phyloP scores from a whole-genome alignment of 306 rosid genomes.

The Arachis hypogaea region DNA sequence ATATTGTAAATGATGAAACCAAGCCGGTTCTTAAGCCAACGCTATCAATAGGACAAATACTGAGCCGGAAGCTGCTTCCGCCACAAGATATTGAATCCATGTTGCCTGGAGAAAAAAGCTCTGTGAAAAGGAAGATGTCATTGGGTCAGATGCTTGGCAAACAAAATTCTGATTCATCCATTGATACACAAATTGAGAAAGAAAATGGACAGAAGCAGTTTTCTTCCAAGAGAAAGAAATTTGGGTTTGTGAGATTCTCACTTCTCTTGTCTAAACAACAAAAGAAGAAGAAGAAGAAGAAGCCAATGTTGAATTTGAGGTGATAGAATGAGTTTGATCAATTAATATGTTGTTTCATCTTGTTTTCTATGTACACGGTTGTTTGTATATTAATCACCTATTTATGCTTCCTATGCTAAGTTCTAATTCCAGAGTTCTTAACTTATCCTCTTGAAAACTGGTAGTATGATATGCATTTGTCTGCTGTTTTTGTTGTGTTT shows the following conservation, averaged over 20 bases:
- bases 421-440: neutral
- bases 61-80: constrained; percentile 72
- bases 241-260: constrained; percentile 71
- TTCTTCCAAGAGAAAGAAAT: constrained; percentile 79
- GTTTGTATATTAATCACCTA: constrained; percentile 15
- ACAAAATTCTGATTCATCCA: constrained; percentile 48
- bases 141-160: constrained; percentile 88
- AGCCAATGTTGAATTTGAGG: constrained; percentile 61
- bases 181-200: constrained; percentile 48
- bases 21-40: constrained; percentile 69
- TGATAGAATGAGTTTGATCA: constrained; percentile 35
- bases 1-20: constrained; percentile 52
- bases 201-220: constrained; percentile 55
- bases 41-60: constrained; percentile 82
- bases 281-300: constrained; percentile 69
- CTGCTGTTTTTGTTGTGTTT: too few species aligned
- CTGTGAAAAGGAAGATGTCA: constrained; percentile 62
- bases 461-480: too few species aligned
- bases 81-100: constrained; percentile 61
- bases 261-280: constrained; percentile 68
- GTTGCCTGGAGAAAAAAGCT: constrained; percentile 42
- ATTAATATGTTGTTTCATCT: neutral
- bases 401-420: neutral
- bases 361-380: neutral
- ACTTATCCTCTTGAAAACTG: too few species aligned